Conservation (phyloP, 768 basidiomycete genomes). For the Lactarius vividus region DNA sequence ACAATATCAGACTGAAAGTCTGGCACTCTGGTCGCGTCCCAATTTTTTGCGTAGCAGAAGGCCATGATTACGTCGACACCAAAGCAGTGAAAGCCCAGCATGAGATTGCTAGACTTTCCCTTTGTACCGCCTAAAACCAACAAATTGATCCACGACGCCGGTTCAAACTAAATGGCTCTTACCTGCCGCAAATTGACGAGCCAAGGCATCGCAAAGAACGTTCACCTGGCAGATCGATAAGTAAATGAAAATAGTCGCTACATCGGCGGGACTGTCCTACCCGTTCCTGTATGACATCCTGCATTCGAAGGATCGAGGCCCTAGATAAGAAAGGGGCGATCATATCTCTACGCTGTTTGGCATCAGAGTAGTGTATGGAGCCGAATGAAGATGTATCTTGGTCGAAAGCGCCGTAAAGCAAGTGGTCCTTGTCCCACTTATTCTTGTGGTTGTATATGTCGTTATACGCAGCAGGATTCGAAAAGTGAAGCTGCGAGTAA, state of each 20-base stretch:
- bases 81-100: conserved; percentile 5
- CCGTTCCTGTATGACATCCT: conserved; percentile 3
- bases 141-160: not conserved
- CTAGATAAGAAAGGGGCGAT: conserved; percentile 6
- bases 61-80: not conserved
- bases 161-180: not conserved
- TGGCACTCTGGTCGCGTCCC: not conserved
- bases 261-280: not conserved
- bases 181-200: conserved; percentile 2
- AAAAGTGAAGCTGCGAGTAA: conserved; percentile 1
- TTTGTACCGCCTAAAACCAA: not conserved
- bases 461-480: conserved; percentile 6
- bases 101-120: conserved; percentile 11
- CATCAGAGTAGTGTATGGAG: conserved; percentile 10
- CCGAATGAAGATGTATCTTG: not conserved
- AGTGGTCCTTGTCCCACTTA: conserved; percentile 16
- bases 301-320: conserved; percentile 4
- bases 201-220: conserved; percentile 5
- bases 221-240: not conserved
- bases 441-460: conserved; percentile 11
- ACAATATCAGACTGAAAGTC: conserved; percentile 1
- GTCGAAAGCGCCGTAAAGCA: conserved; percentile 8
- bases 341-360: conserved; percentile 9
- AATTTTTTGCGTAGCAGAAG: conserved; percentile 5
- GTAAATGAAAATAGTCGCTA: not conserved